These are phyloP conservation scores for Neurospora pannonica DNA, from an alignment of 495 filamentous ascomycete genomes.

Conservation along the genomic window DNA sequence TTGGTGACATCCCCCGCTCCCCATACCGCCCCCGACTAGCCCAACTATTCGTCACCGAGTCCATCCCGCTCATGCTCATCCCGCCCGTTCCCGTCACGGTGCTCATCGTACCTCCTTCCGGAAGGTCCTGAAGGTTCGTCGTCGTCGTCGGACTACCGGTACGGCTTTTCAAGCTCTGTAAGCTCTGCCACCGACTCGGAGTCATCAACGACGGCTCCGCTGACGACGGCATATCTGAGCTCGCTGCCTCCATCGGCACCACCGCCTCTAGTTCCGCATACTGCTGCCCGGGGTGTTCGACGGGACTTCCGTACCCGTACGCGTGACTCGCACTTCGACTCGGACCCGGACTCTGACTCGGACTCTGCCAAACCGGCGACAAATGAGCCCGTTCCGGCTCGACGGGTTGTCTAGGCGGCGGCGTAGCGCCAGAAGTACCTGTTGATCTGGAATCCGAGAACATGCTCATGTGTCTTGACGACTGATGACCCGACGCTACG, in stretches of 20 bases:
- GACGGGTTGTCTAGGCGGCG: background rate
- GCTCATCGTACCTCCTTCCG: background rate
- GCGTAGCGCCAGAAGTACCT: background rate
- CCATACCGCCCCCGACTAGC: background rate
- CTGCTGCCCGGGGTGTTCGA: background rate
- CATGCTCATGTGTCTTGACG: background rate
- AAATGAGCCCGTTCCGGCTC: background rate
- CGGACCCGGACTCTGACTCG: background rate
- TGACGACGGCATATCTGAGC: background rate
- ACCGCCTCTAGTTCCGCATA: conserved; percentile 12
- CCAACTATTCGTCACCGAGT: background rate
- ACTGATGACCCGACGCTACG: background rate
- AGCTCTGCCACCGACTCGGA: background rate
- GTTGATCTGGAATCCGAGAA: background rate
- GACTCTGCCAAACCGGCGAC: background rate
- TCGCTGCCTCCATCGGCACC: conserved; percentile 2
- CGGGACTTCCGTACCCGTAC: background rate
- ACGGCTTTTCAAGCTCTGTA: background rate
- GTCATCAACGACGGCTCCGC: background rate
- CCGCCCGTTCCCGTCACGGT: background rate
- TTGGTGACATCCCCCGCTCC: background rate
- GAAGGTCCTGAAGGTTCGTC: background rate
- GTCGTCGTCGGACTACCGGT: background rate
- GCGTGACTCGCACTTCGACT: background rate
- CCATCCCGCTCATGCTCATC: background rate